Evolutionary conservation across 2,329 filamentous ascomycete species (phyloP), one percentile per base, ranked within the genome.

Genomic region (Elsinoe perseae): DNA sequence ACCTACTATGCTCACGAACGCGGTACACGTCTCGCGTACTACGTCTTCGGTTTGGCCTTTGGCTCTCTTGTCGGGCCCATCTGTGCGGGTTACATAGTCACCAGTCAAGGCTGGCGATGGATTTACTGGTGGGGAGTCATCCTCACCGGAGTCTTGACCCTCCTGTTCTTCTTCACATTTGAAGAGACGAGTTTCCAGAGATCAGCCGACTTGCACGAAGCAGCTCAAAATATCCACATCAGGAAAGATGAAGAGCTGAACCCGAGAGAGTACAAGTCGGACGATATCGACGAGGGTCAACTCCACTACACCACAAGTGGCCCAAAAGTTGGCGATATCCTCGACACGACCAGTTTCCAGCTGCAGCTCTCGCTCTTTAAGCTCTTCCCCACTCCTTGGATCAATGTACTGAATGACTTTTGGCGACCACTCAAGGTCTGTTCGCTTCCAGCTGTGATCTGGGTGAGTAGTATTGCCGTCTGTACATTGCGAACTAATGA

Each of bases 61-160:
- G 72, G 72, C 1, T 69, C 69, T 4, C 64, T 70, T 38, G 59
- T 72, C 6, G 71, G 71, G 5, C 69, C 69, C 1, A 63, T 73
- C 1, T 63, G 63, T 12, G 72, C 72, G 6, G 69, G 71, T 14
- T 74, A 74, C 61, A 75, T 75, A 36, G 69, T 66, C 7, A 64
- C 61, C 3, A 44, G 57, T 23, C 66, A 71, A 57, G 64, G 66
- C 12, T 72, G 69, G 67, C 62, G 68, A 25, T 70, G 64, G 64
- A 68, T 67, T 6, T 72, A 68, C 44, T 66, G 61, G 46, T 71
- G 68, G 30, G 63, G 70, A 55, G 64, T 65, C 0, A 71, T 71
- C 5, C 65, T 68, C 43, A 64, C 68, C 27, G 63, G 50, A 4
- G 25, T 68, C 2, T 53, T 68, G 16, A 54, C 68, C 1, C 3